Evolutionary conservation across 345 rosid species (phyloP), one percentile per base, ranked within the genome.

Genomic region (Theobroma cacao): DNA sequence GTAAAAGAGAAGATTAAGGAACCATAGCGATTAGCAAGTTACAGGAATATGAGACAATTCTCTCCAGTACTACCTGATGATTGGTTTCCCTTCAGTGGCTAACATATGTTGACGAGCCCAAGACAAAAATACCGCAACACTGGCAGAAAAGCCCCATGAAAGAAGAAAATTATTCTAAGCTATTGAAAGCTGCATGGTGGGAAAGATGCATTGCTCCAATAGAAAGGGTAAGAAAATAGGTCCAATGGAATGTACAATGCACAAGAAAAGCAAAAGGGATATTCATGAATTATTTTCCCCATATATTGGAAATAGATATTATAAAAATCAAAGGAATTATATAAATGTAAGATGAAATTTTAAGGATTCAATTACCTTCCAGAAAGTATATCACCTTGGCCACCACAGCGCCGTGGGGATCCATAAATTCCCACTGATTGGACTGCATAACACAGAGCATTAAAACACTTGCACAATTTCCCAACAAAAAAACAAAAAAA

Each of bases 331-430:
- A 2, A 6, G 28, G 28, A 18, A 14, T 24, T 33, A 63, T 18
- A 60, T 41, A 58, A 56, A 50, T 33, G 18, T 20, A 47, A 1
- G 43, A 41, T 18, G 22, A 28, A 34, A 78, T 24, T 43, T 9
- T 10, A 41, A 5, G n/a, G 22, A 53, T 68, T 63, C 69, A 74
- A 43, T 84, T 82, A 95, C 99, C 97, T 85, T 84, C 98, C 99
- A 34, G 99, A 92, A 68, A 94, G 99, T 75, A 96, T 92, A 81
- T 96, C 98, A 26, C 98, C 99, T 80, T 96, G 99, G 70, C 98
- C 98, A 68, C 98, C 99, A 74, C 97, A 96, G 24, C 97, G 97
- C 81, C 98, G 84, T 68, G 97, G 97, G 0, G 98, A 94, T 73
- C 98, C 95, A 79, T 88, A 88, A 52, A 87, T 85, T 74, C 94